Conservation (phyloP, 75 land plant species). For the Azolla pinnata region DNA sequence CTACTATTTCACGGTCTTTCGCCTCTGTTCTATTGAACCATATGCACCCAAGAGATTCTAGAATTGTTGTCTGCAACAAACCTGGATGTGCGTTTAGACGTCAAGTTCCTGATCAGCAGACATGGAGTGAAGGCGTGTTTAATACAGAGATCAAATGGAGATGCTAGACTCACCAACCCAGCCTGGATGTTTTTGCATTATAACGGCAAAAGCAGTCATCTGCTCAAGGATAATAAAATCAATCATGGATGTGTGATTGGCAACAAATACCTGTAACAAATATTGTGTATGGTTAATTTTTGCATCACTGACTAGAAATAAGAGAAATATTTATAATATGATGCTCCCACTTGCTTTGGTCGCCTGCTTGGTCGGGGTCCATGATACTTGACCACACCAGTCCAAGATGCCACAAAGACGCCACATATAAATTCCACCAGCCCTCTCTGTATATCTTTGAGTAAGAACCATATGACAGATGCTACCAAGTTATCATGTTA, state of each 20-base stretch:
- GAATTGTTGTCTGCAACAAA: conserved; percentile 65
- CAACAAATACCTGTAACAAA: conserved; percentile 92
- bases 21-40: conserved; percentile 94
- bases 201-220: conserved; percentile 97
- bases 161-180: conserved; percentile 87
- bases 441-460: conserved; percentile 27
- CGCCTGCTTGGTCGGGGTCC: conserved; percentile 95
- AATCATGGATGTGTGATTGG: conserved; percentile 98
- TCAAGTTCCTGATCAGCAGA: conserved; percentile 2
- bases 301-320: no score
- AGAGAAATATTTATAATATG: no score
- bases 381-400: conserved; percentile 92
- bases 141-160: not conserved
- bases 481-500: not conserved
- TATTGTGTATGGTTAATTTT: no score
- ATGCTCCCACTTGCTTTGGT: conserved; percentile 94
- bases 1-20: conserved; percentile 80
- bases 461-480: not conserved
- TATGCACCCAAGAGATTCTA: conserved; percentile 90
- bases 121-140: no score
- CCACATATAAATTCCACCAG: conserved; percentile 87
- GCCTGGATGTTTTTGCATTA: conserved; percentile 98
- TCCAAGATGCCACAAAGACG: conserved; percentile 98
- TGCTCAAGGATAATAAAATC: conserved; percentile 93
- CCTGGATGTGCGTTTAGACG: conserved; percentile 27